Base-by-base conservation (phyloP, 2,329 filamentous ascomycete genomes). In the Neofusicoccum parvum region DNA sequence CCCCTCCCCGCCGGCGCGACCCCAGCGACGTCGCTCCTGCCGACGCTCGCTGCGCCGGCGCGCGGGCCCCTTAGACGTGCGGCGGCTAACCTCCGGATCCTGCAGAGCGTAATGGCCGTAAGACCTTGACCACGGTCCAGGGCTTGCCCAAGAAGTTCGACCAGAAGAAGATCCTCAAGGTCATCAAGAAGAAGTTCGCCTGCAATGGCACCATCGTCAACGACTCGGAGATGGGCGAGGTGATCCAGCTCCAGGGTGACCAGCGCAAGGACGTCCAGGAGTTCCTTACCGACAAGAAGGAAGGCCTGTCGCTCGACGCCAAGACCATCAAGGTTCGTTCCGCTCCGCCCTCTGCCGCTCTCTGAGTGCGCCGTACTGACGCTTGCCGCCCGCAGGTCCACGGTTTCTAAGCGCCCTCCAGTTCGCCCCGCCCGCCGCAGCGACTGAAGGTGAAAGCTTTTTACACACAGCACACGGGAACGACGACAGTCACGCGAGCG, bases 121-220 rank as follows among this genome's bases (percentile, higher is more conserved):
- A 99, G 89, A 98, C 95, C 86, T 88, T 99, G 91, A 99, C 95
- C 76, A 99, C 95, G 76, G 94, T 99, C 78, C 94, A 98, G 88
- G 95, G 95, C 83, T 90, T 99, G 77, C 94, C 95, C 71, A 95
- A 95, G 86, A 97, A 98, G 81, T 98, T 97, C 79, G 94, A 97
- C 84, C 93, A 95, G 83, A 98, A 97, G 89, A 97, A 97, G 86
- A 97, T 99, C 80, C 90, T 99, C 77, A 97, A 97, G 87, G 94
- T 96, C 83, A 97, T 98, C 87, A 98, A 98, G 90, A 98, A 98
- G 89, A 95, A 97, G 81, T 98, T 98, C 78, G 94, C 95, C 82
- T 98, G 94, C 92, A 98, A 99, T 97, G 95, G 95, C 88, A 98
- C 94, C 84, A 96, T 98, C 81, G 94, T 98, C 82, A 88, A 88